Evolutionary conservation across 805 yeast species (phyloP), one percentile per base, ranked within the genome.

Genomic region (Candida namnaoensis): DNA sequence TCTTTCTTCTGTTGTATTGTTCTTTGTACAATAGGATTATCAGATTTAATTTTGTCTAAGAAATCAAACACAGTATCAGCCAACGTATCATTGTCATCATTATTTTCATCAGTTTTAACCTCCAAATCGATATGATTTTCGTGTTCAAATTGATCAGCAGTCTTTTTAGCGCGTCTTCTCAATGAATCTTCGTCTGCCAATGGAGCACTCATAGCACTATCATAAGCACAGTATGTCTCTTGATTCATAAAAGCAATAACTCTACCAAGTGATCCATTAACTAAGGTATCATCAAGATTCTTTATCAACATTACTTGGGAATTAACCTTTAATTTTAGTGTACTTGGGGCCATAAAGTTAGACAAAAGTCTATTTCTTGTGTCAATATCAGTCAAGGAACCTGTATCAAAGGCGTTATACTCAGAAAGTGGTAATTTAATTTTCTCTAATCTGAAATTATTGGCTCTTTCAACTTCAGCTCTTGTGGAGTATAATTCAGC

Each of bases 221-320:
- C 58, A 43, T 62, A 71, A 39, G 69, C 62, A 47, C 61, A 44
- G 46, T 69, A 75, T 0, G 81, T 74, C 32, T 68, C 70, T 15
- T 71, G 67, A 51, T 74, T 78, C 30, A 74, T 60, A 47, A 78
- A 80, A 44, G 70, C 82, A 35, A 80, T 58, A 1, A 85, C 82
- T 49, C 69, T 79, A 0, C 95, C 95, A 30, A 84, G 61, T 0
- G 88, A 78, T 0, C 95, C 95, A 61, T 85, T 85, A 10, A 84
- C 93, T 38, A 85, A 64, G 0, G 78, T 70, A 27, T 75, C 81
- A 54, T 82, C 91, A 43, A 80, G 69, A 53, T 85, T 85, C 54
- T 84, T 84, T 38, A 84, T 70, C 69, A 84, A 76, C 91, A 85
- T 84, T 1, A 85, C 95, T 60, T 84, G 93, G 0, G 91, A 87